phyloP scores from a whole-genome alignment of 1,284 basidiomycete species.

The Chondrostereum purpureum region DNA sequence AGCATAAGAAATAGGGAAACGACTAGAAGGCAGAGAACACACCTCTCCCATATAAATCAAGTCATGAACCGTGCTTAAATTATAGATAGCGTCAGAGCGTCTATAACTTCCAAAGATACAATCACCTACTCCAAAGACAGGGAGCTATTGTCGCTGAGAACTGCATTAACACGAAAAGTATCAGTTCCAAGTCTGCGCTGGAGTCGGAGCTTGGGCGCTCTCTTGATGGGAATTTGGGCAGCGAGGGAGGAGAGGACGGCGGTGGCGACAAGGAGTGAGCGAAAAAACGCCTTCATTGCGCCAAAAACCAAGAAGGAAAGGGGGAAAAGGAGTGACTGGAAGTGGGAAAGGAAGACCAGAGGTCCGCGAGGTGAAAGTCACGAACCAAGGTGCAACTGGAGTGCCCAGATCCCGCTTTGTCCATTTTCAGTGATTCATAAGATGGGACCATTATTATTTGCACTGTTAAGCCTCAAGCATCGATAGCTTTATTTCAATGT shows the following conservation, averaged over 20 bases:
- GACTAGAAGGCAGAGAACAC: constrained; percentile 20
- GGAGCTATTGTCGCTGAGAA: constrained; percentile 19
- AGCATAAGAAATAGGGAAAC: constrained; percentile 9
- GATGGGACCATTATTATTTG: background rate
- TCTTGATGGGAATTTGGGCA: background rate
- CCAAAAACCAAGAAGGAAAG: too few species aligned
- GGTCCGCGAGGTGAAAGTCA: constrained; percentile 13
- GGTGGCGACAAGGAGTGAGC: constrained; percentile 12
- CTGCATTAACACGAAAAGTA: constrained; percentile 19
- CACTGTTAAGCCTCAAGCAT: too few species aligned
- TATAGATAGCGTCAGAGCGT: constrained; percentile 2
- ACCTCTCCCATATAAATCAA: constrained; percentile 72
- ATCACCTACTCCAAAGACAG: constrained; percentile 37
- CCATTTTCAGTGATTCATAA: too few species aligned
- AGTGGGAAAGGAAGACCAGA: constrained; percentile 11
- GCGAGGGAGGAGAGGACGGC: constrained; percentile 18
- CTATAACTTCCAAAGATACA: background rate
- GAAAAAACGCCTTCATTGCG: constrained; percentile 1
- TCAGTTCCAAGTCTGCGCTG: constrained; percentile 27
- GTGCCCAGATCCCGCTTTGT: background rate
- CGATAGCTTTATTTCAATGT: too few species aligned
- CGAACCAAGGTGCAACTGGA: background rate
- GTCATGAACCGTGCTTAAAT: constrained; percentile 53
- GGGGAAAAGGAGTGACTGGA: constrained; percentile 17
- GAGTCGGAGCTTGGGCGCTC: constrained; percentile 14